Percentiles rank a stretch among this genome's conserved stretches.
phyloP scores from a whole-genome alignment of 306 rosid genomes.

The Sesbania bispinosa region DNA sequence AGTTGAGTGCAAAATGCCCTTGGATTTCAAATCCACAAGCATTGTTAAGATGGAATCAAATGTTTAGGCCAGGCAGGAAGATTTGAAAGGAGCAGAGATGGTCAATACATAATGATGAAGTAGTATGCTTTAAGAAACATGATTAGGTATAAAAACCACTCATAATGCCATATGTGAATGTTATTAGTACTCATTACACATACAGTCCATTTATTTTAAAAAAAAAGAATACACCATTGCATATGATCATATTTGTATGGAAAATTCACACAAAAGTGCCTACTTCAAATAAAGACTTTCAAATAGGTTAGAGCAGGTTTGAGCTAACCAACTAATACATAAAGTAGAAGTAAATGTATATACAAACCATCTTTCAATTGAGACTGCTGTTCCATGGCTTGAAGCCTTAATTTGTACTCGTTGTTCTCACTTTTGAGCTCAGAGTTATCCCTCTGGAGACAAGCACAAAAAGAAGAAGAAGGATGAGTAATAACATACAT shows the following conservation, averaged over 20 bases:
- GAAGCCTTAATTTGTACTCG: conserved; percentile 64
- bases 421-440: conserved; percentile 53
- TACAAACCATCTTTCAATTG: conserved; percentile 62
- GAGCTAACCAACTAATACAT: neutral
- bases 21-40: neutral
- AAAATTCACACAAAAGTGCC: neutral
- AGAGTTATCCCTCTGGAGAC: conserved; percentile 48
- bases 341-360: neutral
- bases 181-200: neutral
- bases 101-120: neutral
- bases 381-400: conserved; percentile 63
- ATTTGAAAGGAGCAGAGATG: neutral
- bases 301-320: neutral
- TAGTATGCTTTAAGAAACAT: neutral
- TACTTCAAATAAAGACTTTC: neutral
- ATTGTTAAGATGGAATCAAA: neutral
- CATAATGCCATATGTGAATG: neutral
- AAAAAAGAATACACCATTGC: neutral
- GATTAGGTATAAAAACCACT: neutral
- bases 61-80: neutral
- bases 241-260: neutral
- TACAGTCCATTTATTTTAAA: neutral
- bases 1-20: neutral
- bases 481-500: neutral
- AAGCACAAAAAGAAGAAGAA: conserved; percentile 15